These are phyloP conservation scores for Erysimum cheiranthoides DNA, from an alignment of 345 rosid species.

Conservation along the genomic window DNA sequence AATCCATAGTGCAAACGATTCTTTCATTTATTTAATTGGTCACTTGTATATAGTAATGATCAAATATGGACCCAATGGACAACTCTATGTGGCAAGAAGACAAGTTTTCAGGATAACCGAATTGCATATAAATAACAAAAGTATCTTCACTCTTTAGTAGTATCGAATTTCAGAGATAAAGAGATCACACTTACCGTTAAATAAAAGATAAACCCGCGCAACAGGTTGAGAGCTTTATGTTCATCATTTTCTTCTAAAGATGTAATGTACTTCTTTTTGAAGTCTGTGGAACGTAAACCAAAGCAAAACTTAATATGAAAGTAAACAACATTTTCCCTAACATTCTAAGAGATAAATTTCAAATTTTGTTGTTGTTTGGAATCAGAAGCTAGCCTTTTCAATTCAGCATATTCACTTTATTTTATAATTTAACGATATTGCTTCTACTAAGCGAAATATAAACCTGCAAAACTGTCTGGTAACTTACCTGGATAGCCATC, in stretches of 20 bases:
- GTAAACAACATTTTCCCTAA: background rate
- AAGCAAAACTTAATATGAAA: constrained; percentile 18
- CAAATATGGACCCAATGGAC: background rate
- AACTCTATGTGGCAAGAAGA: background rate
- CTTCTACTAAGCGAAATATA: constrained; percentile 12
- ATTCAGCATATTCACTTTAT: constrained; percentile 5
- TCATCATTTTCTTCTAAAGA: constrained; percentile 22
- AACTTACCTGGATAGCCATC: constrained; percentile 53
- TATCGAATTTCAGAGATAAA: background rate
- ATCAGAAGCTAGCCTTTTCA: constrained; percentile 3
- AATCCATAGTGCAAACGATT: background rate
- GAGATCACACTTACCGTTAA: constrained; percentile 54
- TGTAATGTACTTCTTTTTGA: constrained; percentile 28
- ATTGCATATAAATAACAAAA: background rate
- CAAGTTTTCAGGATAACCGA: background rate
- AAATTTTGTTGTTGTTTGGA: background rate
- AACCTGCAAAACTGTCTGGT: background rate
- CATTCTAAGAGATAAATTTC: background rate
- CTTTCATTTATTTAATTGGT: background rate
- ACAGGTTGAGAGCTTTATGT: constrained; percentile 53
- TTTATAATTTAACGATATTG: background rate
- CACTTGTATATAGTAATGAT: constrained; percentile 1
- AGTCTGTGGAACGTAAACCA: constrained; percentile 29
- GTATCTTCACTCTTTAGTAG: background rate
- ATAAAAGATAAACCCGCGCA: constrained; percentile 82